Evolutionary conservation across 805 yeast species (phyloP).

Genomic region (Millerozyma miso): DNA sequence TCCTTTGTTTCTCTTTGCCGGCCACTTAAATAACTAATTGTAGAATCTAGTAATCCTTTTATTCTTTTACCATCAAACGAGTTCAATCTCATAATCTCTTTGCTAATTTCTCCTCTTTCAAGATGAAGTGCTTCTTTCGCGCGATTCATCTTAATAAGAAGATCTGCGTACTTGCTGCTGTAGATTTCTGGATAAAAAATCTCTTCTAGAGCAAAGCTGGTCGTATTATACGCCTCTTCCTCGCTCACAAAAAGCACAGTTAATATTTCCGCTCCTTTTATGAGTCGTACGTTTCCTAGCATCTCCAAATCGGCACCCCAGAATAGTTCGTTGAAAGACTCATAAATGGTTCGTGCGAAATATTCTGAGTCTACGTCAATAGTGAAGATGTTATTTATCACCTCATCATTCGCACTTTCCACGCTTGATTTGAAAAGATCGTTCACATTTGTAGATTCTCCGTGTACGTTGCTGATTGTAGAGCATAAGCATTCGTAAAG

Average conservation of each 20-base stretch:
- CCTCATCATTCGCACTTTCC: constrained; percentile 23
- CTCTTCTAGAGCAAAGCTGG: constrained; percentile 26
- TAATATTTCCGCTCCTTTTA: constrained; percentile 25
- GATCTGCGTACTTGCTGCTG: constrained; percentile 16
- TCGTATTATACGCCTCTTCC: constrained; percentile 12
- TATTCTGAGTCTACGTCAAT: constrained; percentile 32
- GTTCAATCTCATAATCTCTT: constrained; percentile 26
- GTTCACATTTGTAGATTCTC: constrained; percentile 10
- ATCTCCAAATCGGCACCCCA: constrained; percentile 31
- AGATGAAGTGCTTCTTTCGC: constrained; percentile 11
- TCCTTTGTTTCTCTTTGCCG: constrained; percentile 14
- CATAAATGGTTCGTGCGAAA: constrained; percentile 22
- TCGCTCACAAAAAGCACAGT: constrained; percentile 28
- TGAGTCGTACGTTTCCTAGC: constrained; percentile 25
- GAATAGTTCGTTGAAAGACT: constrained; percentile 31
- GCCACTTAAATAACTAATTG: constrained; percentile 16
- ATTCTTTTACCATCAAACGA: constrained; percentile 39
- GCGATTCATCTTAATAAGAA: constrained; percentile 17
- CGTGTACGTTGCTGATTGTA: constrained; percentile 3
- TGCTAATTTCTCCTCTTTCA: constrained; percentile 17
- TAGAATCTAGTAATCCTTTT: constrained; percentile 19
- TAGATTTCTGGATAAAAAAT: constrained; percentile 34
- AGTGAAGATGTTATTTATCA: constrained; percentile 19
- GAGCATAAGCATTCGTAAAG: constrained; percentile 3
- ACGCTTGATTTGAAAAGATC: constrained; percentile 23